Conservation (phyloP, 2,329 filamentous ascomycete species). For the Apiospora sp. region DNA sequence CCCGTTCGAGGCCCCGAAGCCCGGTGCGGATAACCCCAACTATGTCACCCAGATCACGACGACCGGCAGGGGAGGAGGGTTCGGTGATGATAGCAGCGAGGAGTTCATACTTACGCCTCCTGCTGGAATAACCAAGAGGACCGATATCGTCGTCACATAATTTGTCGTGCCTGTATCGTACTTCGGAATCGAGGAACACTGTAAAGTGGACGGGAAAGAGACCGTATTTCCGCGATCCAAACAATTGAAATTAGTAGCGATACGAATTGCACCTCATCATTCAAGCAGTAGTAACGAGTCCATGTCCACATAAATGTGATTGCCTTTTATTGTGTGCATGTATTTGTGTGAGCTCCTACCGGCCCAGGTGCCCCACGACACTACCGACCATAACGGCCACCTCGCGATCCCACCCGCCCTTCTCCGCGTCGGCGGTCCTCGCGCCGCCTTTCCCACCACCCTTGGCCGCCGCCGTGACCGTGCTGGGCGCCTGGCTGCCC, state of each 20-base stretch:
- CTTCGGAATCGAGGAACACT: neutral
- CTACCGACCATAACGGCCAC: conserved; percentile 94
- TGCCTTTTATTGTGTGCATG: neutral
- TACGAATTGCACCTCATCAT: too few species aligned
- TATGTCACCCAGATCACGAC: neutral
- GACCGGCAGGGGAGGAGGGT: neutral
- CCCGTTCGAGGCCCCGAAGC: neutral
- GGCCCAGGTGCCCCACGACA: conserved; percentile 67
- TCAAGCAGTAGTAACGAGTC: neutral
- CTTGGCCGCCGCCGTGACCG: conserved; percentile 49
- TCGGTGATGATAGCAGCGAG: conserved; percentile 2
- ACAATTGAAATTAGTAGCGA: neutral
- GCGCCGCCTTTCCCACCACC: conserved; percentile 45
- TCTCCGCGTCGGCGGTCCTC: conserved; percentile 52
- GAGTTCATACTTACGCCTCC: neutral
- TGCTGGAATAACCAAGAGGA: neutral
- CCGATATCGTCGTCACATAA: neutral
- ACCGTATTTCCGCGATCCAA: too few species aligned
- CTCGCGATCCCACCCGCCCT: conserved; percentile 82
- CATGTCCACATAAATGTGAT: neutral
- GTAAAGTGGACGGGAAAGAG: too few species aligned
- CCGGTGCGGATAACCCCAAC: neutral
- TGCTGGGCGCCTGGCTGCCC: conserved; percentile 74
- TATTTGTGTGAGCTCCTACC: conserved; percentile 38
- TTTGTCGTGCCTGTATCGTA: too few species aligned